Percentiles rank a stretch among this genome's conserved stretches.
Conservation (phyloP, 129 eudicot species). For the Helichrysum umbraculigerum region DNA sequence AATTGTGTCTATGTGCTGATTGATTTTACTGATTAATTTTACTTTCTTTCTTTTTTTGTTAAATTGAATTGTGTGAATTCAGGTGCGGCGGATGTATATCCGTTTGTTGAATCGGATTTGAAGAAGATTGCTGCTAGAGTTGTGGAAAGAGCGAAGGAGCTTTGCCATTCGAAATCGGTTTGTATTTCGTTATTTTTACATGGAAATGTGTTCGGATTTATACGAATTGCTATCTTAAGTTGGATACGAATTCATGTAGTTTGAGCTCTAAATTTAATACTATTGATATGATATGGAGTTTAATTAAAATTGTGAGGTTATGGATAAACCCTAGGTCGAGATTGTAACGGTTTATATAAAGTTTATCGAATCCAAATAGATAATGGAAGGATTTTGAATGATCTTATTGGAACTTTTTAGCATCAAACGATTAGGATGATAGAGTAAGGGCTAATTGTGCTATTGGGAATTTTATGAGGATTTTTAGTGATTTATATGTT, state of each 20-base stretch:
- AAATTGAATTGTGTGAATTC: background rate
- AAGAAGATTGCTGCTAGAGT: conserved; percentile 86
- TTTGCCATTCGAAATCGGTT: conserved; percentile 68
- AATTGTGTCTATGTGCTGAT: background rate
- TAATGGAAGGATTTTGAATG: background rate
- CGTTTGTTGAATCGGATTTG: conserved; percentile 66
- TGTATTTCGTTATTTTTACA: background rate
- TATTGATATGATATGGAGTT: conserved; percentile 2
- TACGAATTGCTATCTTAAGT: background rate
- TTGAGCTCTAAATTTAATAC: background rate
- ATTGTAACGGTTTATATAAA: background rate
- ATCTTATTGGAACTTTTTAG: background rate
- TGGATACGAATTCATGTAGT: background rate
- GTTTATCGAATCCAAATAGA: background rate
- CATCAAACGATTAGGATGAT: background rate
- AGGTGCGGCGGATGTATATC: conserved; percentile 72
- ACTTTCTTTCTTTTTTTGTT: too few relatives aligned
- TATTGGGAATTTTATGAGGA: background rate
- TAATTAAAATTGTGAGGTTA: conserved; percentile 10
- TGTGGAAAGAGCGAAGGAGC: conserved; percentile 61
- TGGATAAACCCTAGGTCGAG: background rate
- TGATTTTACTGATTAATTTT: background rate
- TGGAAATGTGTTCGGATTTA: background rate
- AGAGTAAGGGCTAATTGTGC: background rate
- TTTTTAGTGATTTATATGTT: background rate